Percentiles rank a stretch among this genome's conserved stretches.
Conservation (phyloP, 2,329 filamentous ascomycete species). For the Ilyonectria robusta region DNA sequence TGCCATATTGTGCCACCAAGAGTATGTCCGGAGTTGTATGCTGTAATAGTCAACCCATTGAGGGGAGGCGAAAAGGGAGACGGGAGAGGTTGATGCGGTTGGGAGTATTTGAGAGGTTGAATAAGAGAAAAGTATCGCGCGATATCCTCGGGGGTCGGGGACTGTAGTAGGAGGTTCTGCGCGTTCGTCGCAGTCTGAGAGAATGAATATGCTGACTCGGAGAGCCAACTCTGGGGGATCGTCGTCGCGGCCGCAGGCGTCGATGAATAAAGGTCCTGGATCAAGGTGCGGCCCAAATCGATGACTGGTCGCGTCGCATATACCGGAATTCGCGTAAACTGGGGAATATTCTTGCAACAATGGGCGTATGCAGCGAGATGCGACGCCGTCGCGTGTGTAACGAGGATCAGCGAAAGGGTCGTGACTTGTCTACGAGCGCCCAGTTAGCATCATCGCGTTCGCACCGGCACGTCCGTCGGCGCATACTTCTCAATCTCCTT, state of each 20-base stretch:
- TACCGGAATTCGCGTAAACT: constrained; percentile 92
- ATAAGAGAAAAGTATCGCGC: constrained; percentile 92
- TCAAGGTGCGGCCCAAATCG: constrained; percentile 88
- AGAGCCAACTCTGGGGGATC: constrained; percentile 80
- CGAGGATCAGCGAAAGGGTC: constrained; percentile 91
- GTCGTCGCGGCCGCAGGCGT: constrained; percentile 90
- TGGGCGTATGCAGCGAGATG: constrained; percentile 96
- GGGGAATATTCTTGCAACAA: constrained; percentile 95
- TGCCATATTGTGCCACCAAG: constrained; percentile 99
- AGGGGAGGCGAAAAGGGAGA: constrained; percentile 91
- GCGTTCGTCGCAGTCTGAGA: constrained; percentile 64
- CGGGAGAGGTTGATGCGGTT: constrained; percentile 90
- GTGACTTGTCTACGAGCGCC: constrained; percentile 79
- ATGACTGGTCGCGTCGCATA: constrained; percentile 97
- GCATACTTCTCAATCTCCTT: constrained; percentile 89
- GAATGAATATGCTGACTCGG: constrained; percentile 71
- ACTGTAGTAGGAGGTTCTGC: constrained; percentile 72
- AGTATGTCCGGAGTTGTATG: constrained; percentile 96
- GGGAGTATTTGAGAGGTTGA: constrained; percentile 94
- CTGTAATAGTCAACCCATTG: constrained; percentile 93
- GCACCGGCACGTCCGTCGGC: constrained; percentile 6
- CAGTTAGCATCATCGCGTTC: constrained; percentile 38
- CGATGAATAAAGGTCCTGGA: constrained; percentile 93
- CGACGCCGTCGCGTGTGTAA: constrained; percentile 92
- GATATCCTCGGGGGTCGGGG: constrained; percentile 90